phyloP scores from a whole-genome alignment of 1,284 basidiomycete genomes.

The Mycena citricolor region DNA sequence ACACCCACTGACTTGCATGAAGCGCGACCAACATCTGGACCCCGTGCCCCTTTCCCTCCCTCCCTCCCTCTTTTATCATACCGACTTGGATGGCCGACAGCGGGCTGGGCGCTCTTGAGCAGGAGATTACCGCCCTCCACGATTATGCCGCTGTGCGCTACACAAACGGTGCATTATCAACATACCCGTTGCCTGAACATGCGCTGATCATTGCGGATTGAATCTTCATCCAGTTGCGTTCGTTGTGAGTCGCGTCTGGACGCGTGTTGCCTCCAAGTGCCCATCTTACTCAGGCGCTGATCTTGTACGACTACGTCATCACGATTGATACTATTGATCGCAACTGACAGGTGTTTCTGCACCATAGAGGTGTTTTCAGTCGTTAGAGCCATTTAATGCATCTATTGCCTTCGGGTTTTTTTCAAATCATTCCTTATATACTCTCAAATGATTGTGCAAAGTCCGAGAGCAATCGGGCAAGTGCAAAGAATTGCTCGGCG shows the following conservation, averaged over 20 bases:
- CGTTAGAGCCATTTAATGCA: too few species aligned
- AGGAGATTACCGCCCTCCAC: conserved; percentile 6
- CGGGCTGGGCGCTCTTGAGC: not conserved
- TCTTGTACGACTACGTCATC: conserved; percentile 15
- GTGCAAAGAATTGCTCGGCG: too few species aligned
- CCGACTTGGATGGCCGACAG: too few species aligned
- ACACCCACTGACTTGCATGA: too few species aligned
- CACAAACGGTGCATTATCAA: conserved; percentile 12
- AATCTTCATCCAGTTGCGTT: conserved; percentile 4
- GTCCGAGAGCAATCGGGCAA: too few species aligned
- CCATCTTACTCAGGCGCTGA: conserved; percentile 2
- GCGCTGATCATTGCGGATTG: not conserved
- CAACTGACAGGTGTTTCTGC: conserved; percentile 6
- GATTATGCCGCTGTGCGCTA: conserved; percentile 17
- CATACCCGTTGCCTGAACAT: not conserved
- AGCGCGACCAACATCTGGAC: too few species aligned
- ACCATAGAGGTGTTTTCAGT: conserved; percentile 11
- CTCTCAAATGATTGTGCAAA: too few species aligned
- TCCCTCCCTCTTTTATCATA: too few species aligned
- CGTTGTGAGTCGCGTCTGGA: not conserved
- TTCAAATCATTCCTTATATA: too few species aligned
- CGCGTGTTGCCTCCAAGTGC: not conserved
- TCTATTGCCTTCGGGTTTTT: too few species aligned
- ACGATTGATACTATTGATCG: conserved; percentile 10
- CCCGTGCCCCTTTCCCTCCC: not conserved